A percentile compares a stretch with the other conserved stretches of the same genome.
Conservation (phyloP, 805 yeast species). For the Wickerhamiella vanderwaltii region DNA sequence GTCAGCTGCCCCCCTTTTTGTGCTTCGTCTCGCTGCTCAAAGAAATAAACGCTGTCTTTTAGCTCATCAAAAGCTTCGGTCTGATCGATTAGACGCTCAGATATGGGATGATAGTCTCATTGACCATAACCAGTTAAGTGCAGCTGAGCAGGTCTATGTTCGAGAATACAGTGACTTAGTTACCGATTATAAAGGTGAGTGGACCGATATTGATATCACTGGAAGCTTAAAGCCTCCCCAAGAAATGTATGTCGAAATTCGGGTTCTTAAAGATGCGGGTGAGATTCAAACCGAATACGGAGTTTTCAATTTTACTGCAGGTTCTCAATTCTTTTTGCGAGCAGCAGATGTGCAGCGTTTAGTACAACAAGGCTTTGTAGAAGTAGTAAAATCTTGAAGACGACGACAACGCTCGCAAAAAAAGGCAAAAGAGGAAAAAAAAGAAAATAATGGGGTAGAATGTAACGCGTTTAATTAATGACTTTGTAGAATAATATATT, state of each 20-base stretch:
- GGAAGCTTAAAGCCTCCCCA: constrained; percentile 87
- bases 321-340: constrained; percentile 87
- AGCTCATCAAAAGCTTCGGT: constrained; percentile 68
- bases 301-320: constrained; percentile 81
- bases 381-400: constrained; percentile 60
- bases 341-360: constrained; percentile 88
- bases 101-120: constrained; percentile 43
- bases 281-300: constrained; percentile 95
- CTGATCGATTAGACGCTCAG: constrained; percentile 50
- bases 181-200: constrained; percentile 62
- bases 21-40: constrained; percentile 63
- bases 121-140: constrained; percentile 43
- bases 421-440: too few species aligned
- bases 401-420: too few species aligned
- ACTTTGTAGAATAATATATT: too few species aligned
- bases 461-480: too few species aligned
- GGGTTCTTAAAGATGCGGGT: constrained; percentile 90
- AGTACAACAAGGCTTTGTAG: constrained; percentile 87
- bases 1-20: constrained; percentile 35
- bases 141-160: constrained; percentile 68
- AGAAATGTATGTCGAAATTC: constrained; percentile 83
- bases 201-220: constrained; percentile 73
- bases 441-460: too few species aligned
- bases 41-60: constrained; percentile 81
- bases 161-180: constrained; percentile 58